phyloP scores from a whole-genome alignment of 2,329 filamentous ascomycete genomes.

The Arthrinium phaeospermum region DNA sequence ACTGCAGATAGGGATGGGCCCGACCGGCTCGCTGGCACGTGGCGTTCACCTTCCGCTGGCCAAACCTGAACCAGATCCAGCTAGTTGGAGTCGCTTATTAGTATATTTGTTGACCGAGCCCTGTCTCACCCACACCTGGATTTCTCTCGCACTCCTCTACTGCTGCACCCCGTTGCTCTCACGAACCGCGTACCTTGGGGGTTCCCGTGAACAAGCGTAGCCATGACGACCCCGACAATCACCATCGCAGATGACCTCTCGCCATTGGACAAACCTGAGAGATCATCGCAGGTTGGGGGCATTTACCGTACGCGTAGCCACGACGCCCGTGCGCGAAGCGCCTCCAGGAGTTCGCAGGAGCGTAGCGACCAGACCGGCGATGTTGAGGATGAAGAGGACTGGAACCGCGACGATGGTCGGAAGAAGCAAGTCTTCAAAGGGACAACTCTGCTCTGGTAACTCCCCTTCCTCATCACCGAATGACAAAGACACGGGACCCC shows the following conservation, averaged over 20 bases:
- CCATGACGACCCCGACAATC: conserved; percentile 34
- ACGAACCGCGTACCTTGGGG: conserved; percentile 11
- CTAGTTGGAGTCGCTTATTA: not conserved
- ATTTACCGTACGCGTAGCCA: conserved; percentile 41
- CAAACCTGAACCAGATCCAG: not conserved
- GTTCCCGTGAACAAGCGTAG: not conserved
- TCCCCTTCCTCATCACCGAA: conserved; percentile 24
- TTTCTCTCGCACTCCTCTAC: not conserved
- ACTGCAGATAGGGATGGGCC: not conserved
- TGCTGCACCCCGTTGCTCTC: not conserved
- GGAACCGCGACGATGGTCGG: conserved; percentile 38
- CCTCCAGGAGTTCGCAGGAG: conserved; percentile 2
- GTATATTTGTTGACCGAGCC: conserved; percentile 9
- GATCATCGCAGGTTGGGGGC: conserved; percentile 33
- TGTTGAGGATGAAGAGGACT: conserved; percentile 41
- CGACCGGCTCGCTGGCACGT: conserved; percentile 6
- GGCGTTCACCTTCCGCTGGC: not conserved
- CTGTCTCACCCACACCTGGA: conserved; percentile 6
- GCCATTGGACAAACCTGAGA: conserved; percentile 31
- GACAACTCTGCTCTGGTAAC: conserved; percentile 42
- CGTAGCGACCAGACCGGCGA: conserved; percentile 33
- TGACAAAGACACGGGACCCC: not conserved
- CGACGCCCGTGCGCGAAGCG: conserved; percentile 15
- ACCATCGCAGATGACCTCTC: conserved; percentile 37
- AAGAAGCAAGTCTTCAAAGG: conserved; percentile 46